These are phyloP conservation scores for Thielaviopsis punctulata DNA, from an alignment of 2,329 filamentous ascomycete genomes.

Conservation along the genomic window DNA sequence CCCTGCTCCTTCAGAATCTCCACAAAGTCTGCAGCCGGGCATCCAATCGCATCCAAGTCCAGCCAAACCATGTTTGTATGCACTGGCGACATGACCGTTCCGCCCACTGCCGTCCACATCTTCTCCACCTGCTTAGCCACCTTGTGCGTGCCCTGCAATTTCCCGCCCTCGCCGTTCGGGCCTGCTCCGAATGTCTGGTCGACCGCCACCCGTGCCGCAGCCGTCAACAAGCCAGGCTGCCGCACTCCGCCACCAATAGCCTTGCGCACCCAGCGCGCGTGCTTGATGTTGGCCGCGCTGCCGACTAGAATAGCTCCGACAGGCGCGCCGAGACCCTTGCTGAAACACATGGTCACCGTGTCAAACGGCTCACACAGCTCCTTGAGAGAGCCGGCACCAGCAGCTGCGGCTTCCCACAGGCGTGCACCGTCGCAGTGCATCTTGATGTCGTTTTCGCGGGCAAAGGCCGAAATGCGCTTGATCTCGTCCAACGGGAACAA, in stretches of 20 bases:
- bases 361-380: constrained; percentile 57
- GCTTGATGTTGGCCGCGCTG: constrained; percentile 19
- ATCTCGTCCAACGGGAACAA: constrained; percentile 62
- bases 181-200: constrained; percentile 26
- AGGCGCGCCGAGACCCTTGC: constrained; percentile 67
- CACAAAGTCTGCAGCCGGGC: constrained; percentile 22
- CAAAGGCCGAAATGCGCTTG: constrained; percentile 52
- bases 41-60: constrained; percentile 46
- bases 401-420: constrained; percentile 64
- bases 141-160: constrained; percentile 40
- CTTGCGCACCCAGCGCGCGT: constrained; percentile 38
- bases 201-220: constrained; percentile 53
- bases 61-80: constrained; percentile 93
- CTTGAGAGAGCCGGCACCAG: constrained; percentile 47
- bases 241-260: constrained; percentile 56
- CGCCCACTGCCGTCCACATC: constrained; percentile 55
- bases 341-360: constrained; percentile 61
- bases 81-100: constrained; percentile 48
- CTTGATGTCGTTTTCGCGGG: constrained; percentile 42
- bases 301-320: constrained; percentile 61
- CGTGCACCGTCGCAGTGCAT: constrained; percentile 68
- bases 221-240: constrained; percentile 55
- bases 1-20: constrained; percentile 26
- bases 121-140: constrained; percentile 47
- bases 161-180: constrained; percentile 30